These are phyloP conservation scores for Rhodosorus marinus DNA, from an alignment of 23 red algal genomes.

Conservation along the genomic window DNA sequence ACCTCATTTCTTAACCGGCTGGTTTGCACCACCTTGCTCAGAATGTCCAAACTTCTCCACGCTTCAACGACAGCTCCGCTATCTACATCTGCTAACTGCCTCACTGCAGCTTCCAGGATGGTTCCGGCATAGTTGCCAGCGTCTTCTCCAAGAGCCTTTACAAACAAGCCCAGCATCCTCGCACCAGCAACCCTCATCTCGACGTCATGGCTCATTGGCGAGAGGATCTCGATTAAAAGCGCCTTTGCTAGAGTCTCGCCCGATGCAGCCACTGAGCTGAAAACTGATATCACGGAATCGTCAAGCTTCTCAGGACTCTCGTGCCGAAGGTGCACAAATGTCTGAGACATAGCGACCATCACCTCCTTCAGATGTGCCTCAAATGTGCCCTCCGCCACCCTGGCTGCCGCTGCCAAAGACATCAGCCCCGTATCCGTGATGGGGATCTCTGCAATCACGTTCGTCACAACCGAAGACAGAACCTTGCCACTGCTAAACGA, in stretches of 20 bases:
- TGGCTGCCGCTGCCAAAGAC: constrained; percentile 25
- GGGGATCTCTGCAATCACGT: constrained; percentile 10
- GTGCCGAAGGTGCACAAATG: constrained; percentile 3
- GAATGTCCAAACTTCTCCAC: constrained; percentile 6
- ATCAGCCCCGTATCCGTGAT: constrained; percentile 4
- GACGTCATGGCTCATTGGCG: constrained; percentile 21
- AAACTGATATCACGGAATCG: constrained; percentile 3
- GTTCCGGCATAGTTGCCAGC: neutral
- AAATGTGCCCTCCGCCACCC: constrained; percentile 17
- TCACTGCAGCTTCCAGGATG: constrained; percentile 21
- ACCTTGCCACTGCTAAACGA: constrained; percentile 10
- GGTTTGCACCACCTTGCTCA: constrained; percentile 10
- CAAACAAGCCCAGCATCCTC: constrained; percentile 6
- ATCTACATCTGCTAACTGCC: constrained; percentile 39
- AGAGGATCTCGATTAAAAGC: constrained; percentile 11
- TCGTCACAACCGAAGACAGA: constrained; percentile 31
- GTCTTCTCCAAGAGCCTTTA: neutral
- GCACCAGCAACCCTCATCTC: constrained; percentile 16
- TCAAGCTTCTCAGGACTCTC: neutral
- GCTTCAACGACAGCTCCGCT: constrained; percentile 7
- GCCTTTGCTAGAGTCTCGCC: constrained; percentile 8
- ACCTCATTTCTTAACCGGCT: constrained; percentile 4
- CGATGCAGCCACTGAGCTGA: constrained; percentile 10
- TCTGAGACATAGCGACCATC: constrained; percentile 18
- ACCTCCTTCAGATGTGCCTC: constrained; percentile 18